These are phyloP conservation scores for Limnanthes douglasii DNA, from an alignment of 345 rosid genomes.

Conservation along the genomic window DNA sequence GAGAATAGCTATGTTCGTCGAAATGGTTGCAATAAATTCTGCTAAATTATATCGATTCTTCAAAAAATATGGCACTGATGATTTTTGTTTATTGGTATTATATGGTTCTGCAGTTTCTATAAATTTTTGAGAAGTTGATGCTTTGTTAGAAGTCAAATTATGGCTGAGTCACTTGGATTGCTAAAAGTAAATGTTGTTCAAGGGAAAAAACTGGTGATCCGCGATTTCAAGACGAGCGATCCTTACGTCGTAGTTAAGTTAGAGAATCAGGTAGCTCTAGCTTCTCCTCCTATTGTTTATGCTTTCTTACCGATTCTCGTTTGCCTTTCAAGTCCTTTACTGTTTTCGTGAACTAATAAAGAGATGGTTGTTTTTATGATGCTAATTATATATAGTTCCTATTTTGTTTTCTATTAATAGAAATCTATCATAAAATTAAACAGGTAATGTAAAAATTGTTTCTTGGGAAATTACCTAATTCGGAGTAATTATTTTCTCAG, in stretches of 20 bases:
- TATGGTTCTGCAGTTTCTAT: slow-evolving; percentile 4
- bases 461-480: no score
- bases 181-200: slow-evolving; percentile 62
- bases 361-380: neutral
- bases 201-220: slow-evolving; percentile 66
- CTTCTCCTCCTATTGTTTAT: neutral
- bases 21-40: no score
- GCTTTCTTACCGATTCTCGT: slow-evolving; percentile 1
- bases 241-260: slow-evolving; percentile 88
- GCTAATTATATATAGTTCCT: neutral
- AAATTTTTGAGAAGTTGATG: slow-evolving; percentile 2
- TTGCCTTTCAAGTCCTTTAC: neutral
- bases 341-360: neutral
- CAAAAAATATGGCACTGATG: no score
- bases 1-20: no score
- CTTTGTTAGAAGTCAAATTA: slow-evolving; percentile 11
- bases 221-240: slow-evolving; percentile 96
- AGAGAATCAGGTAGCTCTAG: slow-evolving; percentile 45
- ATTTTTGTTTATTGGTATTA: no score
- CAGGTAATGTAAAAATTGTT: no score
- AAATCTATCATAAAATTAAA: neutral
- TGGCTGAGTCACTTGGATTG: slow-evolving; percentile 62
- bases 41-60: no score
- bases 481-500: slow-evolving; percentile 21
- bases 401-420: slow-evolving; percentile 1